Evolutionary conservation across 345 rosid species (phyloP).

Genomic region (Barbarea vulgaris): DNA sequence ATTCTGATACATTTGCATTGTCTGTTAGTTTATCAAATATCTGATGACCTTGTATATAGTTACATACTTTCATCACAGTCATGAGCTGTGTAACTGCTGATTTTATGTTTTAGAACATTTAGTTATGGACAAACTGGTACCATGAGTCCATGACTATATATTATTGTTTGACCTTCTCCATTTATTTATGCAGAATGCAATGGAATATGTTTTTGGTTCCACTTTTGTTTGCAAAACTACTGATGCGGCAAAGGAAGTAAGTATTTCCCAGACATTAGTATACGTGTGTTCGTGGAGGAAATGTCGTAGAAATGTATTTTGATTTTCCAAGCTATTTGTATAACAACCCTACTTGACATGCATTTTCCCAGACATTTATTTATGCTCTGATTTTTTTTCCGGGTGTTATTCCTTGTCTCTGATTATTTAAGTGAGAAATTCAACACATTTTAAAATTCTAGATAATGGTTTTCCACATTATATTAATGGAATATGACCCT

Average conservation of each 20-base stretch:
- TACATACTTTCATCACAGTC: constrained; percentile 7
- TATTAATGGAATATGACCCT: neutral
- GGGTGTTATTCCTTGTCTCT: no score
- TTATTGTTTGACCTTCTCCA: constrained; percentile 20
- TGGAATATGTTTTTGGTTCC: constrained; percentile 88
- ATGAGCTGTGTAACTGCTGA: neutral
- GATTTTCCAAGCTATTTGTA: neutral
- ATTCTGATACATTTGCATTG: constrained; percentile 22
- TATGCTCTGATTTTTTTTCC: no score
- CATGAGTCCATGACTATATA: constrained; percentile 7
- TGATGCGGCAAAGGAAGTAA: constrained; percentile 83
- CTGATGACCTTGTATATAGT: neutral
- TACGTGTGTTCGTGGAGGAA: neutral
- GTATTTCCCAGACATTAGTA: neutral
- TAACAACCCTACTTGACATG: neutral
- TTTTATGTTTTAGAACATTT: neutral
- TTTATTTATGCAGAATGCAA: constrained; percentile 69
- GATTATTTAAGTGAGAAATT: neutral
- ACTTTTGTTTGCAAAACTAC: constrained; percentile 78
- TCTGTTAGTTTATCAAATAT: constrained; percentile 13
- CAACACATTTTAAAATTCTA: neutral
- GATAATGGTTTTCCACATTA: neutral
- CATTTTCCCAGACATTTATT: no score
- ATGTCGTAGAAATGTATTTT: neutral
- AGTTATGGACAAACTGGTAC: neutral